A percentile compares a stretch with the other conserved stretches of the same genome.
These are phyloP conservation scores for Aspergillus arachidicola DNA, from an alignment of 2,329 filamentous ascomycete genomes.

Conservation along the genomic window DNA sequence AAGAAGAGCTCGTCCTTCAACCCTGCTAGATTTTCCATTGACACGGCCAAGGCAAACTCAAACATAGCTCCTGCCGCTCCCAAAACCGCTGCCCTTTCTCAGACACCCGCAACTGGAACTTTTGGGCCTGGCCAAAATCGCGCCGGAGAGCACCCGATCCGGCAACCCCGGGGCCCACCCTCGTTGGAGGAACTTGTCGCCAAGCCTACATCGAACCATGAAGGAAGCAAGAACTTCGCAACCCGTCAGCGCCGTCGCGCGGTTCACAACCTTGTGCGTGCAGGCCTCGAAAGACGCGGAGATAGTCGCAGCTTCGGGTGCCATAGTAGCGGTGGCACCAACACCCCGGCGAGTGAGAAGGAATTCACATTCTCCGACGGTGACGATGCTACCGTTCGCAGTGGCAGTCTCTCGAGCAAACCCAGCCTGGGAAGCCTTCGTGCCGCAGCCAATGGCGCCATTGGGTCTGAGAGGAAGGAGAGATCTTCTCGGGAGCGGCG, in stretches of 20 bases:
- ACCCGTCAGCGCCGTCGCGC: conserved; percentile 89
- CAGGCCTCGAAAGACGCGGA: conserved; percentile 81
- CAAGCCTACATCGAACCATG: conserved; percentile 88
- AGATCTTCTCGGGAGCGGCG: conserved; percentile 60
- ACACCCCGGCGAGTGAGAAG: conserved; percentile 86
- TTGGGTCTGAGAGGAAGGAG: conserved; percentile 83
- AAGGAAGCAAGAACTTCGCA: conserved; percentile 96
- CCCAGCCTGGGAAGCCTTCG: conserved; percentile 73
- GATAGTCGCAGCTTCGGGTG: conserved; percentile 70
- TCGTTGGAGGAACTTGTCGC: conserved; percentile 85
- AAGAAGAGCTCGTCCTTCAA: conserved; percentile 82
- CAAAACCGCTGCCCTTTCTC: conserved; percentile 78
- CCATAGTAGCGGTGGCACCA: conserved; percentile 67
- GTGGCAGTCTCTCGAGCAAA: conserved; percentile 78
- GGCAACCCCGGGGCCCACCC: conserved; percentile 90
- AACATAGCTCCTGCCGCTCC: conserved; percentile 60
- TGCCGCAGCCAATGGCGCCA: conserved; percentile 78
- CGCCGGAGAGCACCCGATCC: conserved; percentile 89
- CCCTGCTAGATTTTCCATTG: conserved; percentile 49
- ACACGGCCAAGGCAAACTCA: conserved; percentile 56
- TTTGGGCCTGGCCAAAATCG: conserved; percentile 93
- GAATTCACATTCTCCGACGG: conserved; percentile 71
- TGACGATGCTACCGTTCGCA: conserved; percentile 74
- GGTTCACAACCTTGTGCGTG: conserved; percentile 86
- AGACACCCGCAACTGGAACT: conserved; percentile 77